Evolutionary conservation across 768 basidiomycete genomes (phyloP), one percentile per base, ranked within the genome.

Genomic region (Hortiboletus flavorubellus): DNA sequence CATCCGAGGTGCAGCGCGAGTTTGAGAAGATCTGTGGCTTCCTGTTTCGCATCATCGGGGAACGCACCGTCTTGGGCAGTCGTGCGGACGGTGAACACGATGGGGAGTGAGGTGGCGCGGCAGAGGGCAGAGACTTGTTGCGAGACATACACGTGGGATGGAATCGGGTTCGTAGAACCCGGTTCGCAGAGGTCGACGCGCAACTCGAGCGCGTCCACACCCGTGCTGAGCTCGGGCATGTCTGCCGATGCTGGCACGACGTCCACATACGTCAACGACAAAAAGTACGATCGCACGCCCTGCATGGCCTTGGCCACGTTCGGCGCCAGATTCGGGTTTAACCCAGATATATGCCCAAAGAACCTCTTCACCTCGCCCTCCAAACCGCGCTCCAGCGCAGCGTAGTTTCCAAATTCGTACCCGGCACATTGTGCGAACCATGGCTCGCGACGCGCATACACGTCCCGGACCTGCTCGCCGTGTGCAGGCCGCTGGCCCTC

Each of bases 171-270:
- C 23, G 78, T 67, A n/a, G 73, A 67, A 45, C 79, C 80, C 0
- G 73, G 63, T 21, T 65, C 82, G 16, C 82, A 84, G 18, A 99
- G 80, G 68, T 99, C 97, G 11, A 93, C 94, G 10, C 96, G 85
- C n/a, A 98, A 68, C 70, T 99, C 97, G 55, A 98, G 73, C 0
- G 94, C 96, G 64, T 98, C 95, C 8, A 86, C 90, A 4, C 97
- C 97, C 16, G 82, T 78, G 0, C 83, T 83, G 55, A 99, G 71
- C 42, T 87, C 82, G 21, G 90, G 83, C 41, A 98, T 80, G 48
- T 82, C 69, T 15, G 78, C 70, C 40, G 93, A 75, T 0, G 88
- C 86, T 5, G 83, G 81, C 0, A 79, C 84, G 59, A 97, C 67
- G 66, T 97, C 92, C 1, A 95, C 92, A 73, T 92, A 95, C 0